Conservation (phyloP, 2,329 filamentous ascomycete genomes). For the Beauveria rudraprayagi region DNA sequence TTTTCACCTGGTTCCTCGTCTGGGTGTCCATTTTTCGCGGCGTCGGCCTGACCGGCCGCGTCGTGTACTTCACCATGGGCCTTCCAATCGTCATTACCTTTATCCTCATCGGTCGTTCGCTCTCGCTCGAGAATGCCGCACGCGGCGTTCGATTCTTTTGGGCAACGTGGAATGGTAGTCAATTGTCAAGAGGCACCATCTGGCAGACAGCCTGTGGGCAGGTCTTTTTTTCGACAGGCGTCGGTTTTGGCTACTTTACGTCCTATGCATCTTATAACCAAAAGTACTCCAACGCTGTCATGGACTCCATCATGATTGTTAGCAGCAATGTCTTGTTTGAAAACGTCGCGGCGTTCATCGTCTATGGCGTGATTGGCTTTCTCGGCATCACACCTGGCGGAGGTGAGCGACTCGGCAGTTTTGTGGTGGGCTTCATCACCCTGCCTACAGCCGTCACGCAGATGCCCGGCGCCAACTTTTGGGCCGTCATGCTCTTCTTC, state of each 20-base stretch:
- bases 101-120: constrained; percentile 44
- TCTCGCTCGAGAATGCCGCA: constrained; percentile 45
- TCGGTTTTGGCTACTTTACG: constrained; percentile 52
- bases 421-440: constrained; percentile 51
- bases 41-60: constrained; percentile 48
- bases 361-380: constrained; percentile 49
- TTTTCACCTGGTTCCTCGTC: constrained; percentile 52
- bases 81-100: constrained; percentile 49
- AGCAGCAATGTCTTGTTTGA: constrained; percentile 49
- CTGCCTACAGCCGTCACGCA: constrained; percentile 46
- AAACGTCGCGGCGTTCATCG: constrained; percentile 39
- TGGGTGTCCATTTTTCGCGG: constrained; percentile 53
- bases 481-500: constrained; percentile 51
- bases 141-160: constrained; percentile 42
- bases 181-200: constrained; percentile 41
- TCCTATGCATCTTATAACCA: constrained; percentile 51
- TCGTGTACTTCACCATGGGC: constrained; percentile 56
- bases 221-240: constrained; percentile 52
- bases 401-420: constrained; percentile 39
- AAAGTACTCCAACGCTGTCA: constrained; percentile 49
- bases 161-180: constrained; percentile 37
- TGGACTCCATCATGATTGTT: constrained; percentile 49
- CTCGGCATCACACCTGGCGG: constrained; percentile 28
- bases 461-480: constrained; percentile 50
- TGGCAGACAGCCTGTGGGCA: constrained; percentile 55